Base-by-base conservation (phyloP, 371 early-diverging fungal species). In the Mortierella sp. region DNA sequence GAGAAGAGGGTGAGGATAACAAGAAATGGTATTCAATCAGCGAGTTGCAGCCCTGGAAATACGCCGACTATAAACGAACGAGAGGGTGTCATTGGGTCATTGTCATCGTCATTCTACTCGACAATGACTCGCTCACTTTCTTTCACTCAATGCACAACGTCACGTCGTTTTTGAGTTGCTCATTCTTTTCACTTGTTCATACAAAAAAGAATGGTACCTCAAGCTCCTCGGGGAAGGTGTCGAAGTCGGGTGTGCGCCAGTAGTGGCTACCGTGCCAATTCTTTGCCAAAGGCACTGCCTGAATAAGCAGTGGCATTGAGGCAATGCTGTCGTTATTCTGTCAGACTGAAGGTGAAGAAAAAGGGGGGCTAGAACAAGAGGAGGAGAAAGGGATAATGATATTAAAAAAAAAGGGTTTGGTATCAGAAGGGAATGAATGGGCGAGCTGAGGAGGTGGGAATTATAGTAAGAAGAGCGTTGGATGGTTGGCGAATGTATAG, bases 151-250 rank as follows among this genome's bases (percentile, higher is more conserved):
- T n/a, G 10, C 11, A 27, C 11, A 56, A 27, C 56, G 18, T 56
- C 27, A 7, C n/a, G 51, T 51, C 21, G 21, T 18, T 51, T 29
- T 29, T 10, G 10, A 27, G 6, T 8, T 27, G 27, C 8, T 3
- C 58, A 63, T 63, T 35, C 35, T 2, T 35, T 35, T 63, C 32
- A 29, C 29, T 16, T 32, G 4, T 5, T 32, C 32, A 60, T 3
- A 29, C 60, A 60, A 60, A n/a, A 55, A 55, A 55, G 24, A n/a
- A 55, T n/a, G 35, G 11, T 80, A 84, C 84, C 71, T 84, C 81
- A 5, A 84, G 78, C 35, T 84, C 84, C 35, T 49, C 63, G 18
- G 84, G 81, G 32, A 84, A 32, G 56, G 72, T 74, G n/a, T 84
- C 75, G 35, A 29, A 35, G 12, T 7, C n/a, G 0, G 84, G 56